Conservation (phyloP, 352 stramenopile genomes). For the Poterioochromonas sp. region DNA sequence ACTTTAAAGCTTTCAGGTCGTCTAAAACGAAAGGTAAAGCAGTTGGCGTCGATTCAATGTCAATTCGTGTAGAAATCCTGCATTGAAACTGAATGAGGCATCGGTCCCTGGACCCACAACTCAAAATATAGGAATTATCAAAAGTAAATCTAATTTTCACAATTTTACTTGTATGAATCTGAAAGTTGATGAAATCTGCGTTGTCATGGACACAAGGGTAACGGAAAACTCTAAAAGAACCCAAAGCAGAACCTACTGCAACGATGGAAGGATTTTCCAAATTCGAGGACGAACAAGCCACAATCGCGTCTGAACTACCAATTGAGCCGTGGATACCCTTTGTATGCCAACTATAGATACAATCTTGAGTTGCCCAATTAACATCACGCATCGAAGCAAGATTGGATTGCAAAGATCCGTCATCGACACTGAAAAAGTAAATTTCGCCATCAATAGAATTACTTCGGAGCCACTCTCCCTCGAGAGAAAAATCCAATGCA, state of each 20-base stretch:
- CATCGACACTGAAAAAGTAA: constrained; percentile 52
- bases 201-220: background rate
- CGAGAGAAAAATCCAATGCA: constrained; percentile 73
- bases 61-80: too few relatives aligned
- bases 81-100: too few relatives aligned
- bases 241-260: background rate
- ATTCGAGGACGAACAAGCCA: background rate
- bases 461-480: constrained; percentile 69
- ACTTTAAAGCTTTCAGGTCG: too few relatives aligned
- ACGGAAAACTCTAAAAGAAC: background rate
- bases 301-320: background rate
- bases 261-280: too few relatives aligned
- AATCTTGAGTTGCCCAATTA: constrained; percentile 10
- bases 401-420: constrained; percentile 36
- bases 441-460: constrained; percentile 67
- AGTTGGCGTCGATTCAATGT: too few relatives aligned
- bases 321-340: background rate
- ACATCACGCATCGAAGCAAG: constrained; percentile 56
- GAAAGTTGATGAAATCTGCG: background rate
- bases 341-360: constrained; percentile 30
- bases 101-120: too few relatives aligned
- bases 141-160: too few relatives aligned
- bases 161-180: too few relatives aligned
- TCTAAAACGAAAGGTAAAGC: too few relatives aligned
- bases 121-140: too few relatives aligned